phyloP scores from a whole-genome alignment of 176 grass and related monocot species.

The Bromus sterilis region DNA sequence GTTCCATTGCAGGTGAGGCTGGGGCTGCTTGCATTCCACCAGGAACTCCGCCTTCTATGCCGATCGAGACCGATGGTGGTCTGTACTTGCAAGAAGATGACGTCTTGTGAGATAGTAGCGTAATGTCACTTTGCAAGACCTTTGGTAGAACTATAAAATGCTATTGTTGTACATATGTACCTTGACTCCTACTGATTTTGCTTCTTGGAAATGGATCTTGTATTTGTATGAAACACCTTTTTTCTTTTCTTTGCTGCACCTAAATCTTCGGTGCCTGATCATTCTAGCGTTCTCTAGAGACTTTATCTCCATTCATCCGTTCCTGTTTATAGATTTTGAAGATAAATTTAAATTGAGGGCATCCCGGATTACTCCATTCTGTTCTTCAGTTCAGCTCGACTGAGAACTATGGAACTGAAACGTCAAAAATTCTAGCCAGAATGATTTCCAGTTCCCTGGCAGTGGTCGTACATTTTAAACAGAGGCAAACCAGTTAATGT shows the following conservation, averaged over 20 bases:
- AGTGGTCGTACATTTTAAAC: no score
- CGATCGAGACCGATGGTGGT: slow-evolving; percentile 62
- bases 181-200: background rate
- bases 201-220: slow-evolving; percentile 4
- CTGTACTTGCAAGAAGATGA: slow-evolving; percentile 78
- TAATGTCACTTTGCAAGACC: background rate
- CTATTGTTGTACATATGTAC: slow-evolving; percentile 15
- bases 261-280: background rate
- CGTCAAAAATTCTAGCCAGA: background rate
- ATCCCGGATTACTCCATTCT: background rate
- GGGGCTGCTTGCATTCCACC: slow-evolving; percentile 77
- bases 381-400: background rate
- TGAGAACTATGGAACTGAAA: background rate
- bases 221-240: background rate
- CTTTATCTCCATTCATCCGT: background rate
- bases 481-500: no score
- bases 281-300: background rate
- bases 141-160: slow-evolving; percentile 3
- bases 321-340: background rate
- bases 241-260: background rate
- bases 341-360: background rate
- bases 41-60: slow-evolving; percentile 83
- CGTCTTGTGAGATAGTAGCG: slow-evolving; percentile 38
- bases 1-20: slow-evolving; percentile 48
- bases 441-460: no score